Conservation (phyloP, 805 yeast species). For the Kodamaea sagamina region DNA sequence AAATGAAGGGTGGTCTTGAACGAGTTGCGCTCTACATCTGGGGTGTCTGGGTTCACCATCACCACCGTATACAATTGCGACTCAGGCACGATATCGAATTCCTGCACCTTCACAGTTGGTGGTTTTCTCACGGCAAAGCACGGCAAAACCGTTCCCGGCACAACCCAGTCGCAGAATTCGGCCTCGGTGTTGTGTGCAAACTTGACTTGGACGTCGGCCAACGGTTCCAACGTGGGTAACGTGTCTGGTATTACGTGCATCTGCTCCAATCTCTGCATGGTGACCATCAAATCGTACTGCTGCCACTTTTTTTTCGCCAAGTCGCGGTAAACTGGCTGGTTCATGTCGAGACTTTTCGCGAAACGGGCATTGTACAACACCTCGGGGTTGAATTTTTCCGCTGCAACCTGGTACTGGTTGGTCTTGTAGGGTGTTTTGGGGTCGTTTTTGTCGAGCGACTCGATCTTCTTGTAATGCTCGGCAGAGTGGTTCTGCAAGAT, state of each 20-base stretch:
- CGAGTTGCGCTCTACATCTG: slow-evolving; percentile 69
- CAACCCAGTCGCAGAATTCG: slow-evolving; percentile 65
- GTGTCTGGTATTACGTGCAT: slow-evolving; percentile 90
- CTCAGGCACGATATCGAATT: slow-evolving; percentile 54
- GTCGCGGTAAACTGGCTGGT: slow-evolving; percentile 78
- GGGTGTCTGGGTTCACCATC: slow-evolving; percentile 89
- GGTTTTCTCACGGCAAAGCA: slow-evolving; percentile 71
- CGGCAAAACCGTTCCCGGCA: slow-evolving; percentile 76
- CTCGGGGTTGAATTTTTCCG: slow-evolving; percentile 82
- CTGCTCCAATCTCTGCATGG: slow-evolving; percentile 91
- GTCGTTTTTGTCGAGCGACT: slow-evolving; percentile 32
- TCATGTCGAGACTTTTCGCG: slow-evolving; percentile 56
- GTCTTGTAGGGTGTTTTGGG: slow-evolving; percentile 18
- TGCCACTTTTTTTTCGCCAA: slow-evolving; percentile 74
- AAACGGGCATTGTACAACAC: slow-evolving; percentile 67
- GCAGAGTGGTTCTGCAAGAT: slow-evolving; percentile 54
- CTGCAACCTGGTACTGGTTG: slow-evolving; percentile 48
- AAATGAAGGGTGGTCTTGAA: slow-evolving; percentile 73
- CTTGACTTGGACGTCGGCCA: slow-evolving; percentile 69
- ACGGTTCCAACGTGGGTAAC: slow-evolving; percentile 82
- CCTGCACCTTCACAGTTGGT: slow-evolving; percentile 77
- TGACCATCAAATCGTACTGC: slow-evolving; percentile 64
- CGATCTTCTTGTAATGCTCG: slow-evolving; percentile 40
- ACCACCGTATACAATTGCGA: slow-evolving; percentile 70
- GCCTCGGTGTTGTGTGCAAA: slow-evolving; percentile 65